phyloP scores from a whole-genome alignment of 108 stramenopile genomes.

The Pseudonitzschia multiseries region DNA sequence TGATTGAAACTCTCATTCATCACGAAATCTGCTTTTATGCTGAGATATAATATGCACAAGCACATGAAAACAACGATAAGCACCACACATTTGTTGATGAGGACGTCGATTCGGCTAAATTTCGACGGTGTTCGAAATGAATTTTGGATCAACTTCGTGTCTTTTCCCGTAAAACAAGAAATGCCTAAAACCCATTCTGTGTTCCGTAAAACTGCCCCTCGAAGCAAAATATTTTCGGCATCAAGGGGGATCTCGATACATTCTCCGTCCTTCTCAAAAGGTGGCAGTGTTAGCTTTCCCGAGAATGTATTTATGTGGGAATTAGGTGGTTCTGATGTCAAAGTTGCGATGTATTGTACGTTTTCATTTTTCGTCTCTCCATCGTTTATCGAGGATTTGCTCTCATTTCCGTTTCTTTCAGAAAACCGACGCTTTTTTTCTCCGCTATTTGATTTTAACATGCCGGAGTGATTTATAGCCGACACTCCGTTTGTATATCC shows the following conservation, averaged over 20 bases:
- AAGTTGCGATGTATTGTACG: slow-evolving; percentile 46
- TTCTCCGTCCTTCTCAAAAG: neutral
- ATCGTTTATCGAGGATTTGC: neutral
- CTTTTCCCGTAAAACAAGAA: slow-evolving; percentile 92
- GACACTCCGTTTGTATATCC: neutral
- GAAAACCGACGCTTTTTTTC: too few relatives aligned
- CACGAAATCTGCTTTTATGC: slow-evolving; percentile 35
- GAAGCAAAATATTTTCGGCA: slow-evolving; percentile 87
- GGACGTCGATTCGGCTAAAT: slow-evolving; percentile 85
- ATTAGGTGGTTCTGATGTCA: slow-evolving; percentile 88
- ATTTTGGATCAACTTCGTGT: slow-evolving; percentile 93
- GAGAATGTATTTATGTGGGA: slow-evolving; percentile 86
- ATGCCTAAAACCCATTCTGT: slow-evolving; percentile 95
- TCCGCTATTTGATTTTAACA: neutral
- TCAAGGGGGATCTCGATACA: slow-evolving; percentile 73
- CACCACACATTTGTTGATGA: slow-evolving; percentile 79
- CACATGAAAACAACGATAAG: slow-evolving; percentile 86
- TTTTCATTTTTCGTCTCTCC: neutral
- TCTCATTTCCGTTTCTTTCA: neutral
- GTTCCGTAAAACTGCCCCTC: slow-evolving; percentile 94
- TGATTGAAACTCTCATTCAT: neutral
- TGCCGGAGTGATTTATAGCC: too few relatives aligned
- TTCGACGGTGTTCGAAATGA: slow-evolving; percentile 90
- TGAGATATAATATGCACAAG: slow-evolving; percentile 50
- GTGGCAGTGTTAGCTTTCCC: slow-evolving; percentile 77